Percentiles rank a stretch among this genome's conserved stretches.
These are phyloP conservation scores for Phoenix roebelenii DNA, from an alignment of 176 grass and related monocot genomes.

Conservation along the genomic window DNA sequence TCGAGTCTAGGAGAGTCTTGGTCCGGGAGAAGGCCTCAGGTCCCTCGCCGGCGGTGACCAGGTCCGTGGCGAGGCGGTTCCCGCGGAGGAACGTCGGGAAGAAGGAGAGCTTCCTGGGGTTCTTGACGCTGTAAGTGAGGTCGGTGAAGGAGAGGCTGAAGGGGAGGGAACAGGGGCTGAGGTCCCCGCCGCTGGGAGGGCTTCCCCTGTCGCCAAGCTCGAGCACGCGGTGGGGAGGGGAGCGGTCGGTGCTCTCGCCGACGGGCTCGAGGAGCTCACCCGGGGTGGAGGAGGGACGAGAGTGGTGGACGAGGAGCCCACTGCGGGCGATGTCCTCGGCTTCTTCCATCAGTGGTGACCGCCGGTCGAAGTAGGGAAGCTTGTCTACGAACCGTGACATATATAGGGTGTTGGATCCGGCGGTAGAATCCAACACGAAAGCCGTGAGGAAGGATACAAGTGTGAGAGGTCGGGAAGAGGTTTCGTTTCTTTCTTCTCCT, in stretches of 20 bases:
- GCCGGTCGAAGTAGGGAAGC: slow-evolving; percentile 10
- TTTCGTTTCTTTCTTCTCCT: too few species aligned
- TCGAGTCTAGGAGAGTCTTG: slow-evolving; percentile 43
- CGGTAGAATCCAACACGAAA: too few species aligned
- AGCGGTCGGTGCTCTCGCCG: slow-evolving; percentile 31
- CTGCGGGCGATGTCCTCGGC: slow-evolving; percentile 9
- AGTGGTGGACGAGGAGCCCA: slow-evolving; percentile 15
- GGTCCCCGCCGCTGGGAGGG: slow-evolving; percentile 3
- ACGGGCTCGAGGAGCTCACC: slow-evolving; percentile 67
- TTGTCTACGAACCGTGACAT: slow-evolving; percentile 16
- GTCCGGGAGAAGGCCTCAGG: slow-evolving; percentile 13
- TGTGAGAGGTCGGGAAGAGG: too few species aligned
- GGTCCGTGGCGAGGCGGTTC: not conserved
- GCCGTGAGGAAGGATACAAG: too few species aligned
- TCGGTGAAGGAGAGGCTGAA: slow-evolving; percentile 54
- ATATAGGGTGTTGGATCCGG: not conserved
- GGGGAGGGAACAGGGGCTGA: slow-evolving; percentile 26
- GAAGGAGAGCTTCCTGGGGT: slow-evolving; percentile 1
- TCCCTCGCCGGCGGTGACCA: slow-evolving; percentile 11
- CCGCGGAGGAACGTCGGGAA: not conserved
- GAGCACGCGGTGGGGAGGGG: slow-evolving; percentile 5
- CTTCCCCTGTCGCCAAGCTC: not conserved
- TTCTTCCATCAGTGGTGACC: not conserved
- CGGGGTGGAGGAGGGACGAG: slow-evolving; percentile 33
- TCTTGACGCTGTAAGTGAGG: slow-evolving; percentile 63